Base-by-base conservation (phyloP, 2,329 filamentous ascomycete genomes). In the Diaporthe sp. region DNA sequence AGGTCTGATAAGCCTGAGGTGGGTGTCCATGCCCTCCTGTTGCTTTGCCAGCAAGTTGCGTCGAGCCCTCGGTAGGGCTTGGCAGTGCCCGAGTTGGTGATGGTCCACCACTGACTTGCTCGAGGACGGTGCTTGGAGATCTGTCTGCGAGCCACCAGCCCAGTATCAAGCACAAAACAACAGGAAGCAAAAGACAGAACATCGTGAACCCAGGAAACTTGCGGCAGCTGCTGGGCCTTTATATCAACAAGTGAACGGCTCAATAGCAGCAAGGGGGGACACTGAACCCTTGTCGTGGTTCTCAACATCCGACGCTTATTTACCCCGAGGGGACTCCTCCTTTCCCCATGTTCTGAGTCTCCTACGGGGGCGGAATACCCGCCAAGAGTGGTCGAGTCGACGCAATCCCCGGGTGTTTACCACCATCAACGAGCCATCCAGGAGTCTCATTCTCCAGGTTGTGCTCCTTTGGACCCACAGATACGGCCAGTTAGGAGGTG, bases 301-400 rank as follows among this genome's bases (percentile, higher is more conserved):
- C 60, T 64, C 55, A 66, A n/a, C 1, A 52, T 54, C 69, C 69
- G 69, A 61, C 60, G 70, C 45, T 54, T 64, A 52, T 54, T 61
- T 60, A 54, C 57, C 70, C 70, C 57, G 57, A 64, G 57, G 70
- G 70, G 45, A 64, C 66, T 61, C 64, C 72, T 71, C 64, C 72
- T 67, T 64, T 64, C 64, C 64, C 64, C 64, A 68, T 68, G 64
- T 52, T 68, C 33, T 54, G 33, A 28, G 45, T 67, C n/a, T n/a
- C 5, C 4, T 42, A 50, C 28, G 61, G 61, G 61, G 61, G 61
- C 61, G 64, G 30, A 12, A 52, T 52, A 38, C 45, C 64, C 47
- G 64, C 64, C 64, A 68, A 38, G 30, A 68, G 7, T 40, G 33
- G 22, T 12, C 47, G n/a, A 40, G 47, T 68, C 64, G 64, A 68